Base-by-base conservation (phyloP, 495 filamentous ascomycete genomes). In the Penicillium flavigenum region DNA sequence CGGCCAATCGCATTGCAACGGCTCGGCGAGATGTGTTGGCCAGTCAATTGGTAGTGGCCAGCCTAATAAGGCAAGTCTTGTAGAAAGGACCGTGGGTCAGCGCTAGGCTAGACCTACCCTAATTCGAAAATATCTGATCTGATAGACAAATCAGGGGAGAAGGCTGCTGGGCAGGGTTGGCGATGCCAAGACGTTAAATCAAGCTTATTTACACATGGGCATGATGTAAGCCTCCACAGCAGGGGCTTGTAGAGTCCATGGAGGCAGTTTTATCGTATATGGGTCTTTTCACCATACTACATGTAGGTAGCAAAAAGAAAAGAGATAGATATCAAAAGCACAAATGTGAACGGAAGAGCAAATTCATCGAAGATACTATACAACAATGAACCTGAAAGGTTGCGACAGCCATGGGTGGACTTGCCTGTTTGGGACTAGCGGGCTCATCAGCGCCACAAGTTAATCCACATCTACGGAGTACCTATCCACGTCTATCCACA, bases 371-470 rank as follows among this genome's bases (percentile, higher is more conserved):
- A 6, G 10, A 39, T 17, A 38, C 22, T 8, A n/a, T 22, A 22
- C 22, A 22, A 22, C 22, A 22, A 22, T n/a, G 6, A n/a, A 39
- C 17, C 14, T 14, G 14, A 27, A 32, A 10, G 14, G 6, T 6
- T 8, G 36, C 2, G 36, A 39, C 16, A 39, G 36, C 7, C 2
- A 6, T 55, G 66, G 48, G 31, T 68, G 63, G 61, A 68, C 63
- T 62, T 68, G 24, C 66, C 51, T 22, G 5, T 51, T 60, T 52
- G 19, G 60, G 63, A 1, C 26, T 68, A 60, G 63, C 31, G 55
- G 11, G 8, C 4, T 1, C 16, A 17, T 51, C 27, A 53, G 20
- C 19, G 20, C 27, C 42, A 17, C 19, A 51, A 29, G 16, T 3
- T 9, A 19, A 41, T 16, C 12, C 12, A 24, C 26, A 1, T 16